These are phyloP conservation scores for Skeletonema menzelii DNA, from an alignment of 108 stramenopile genomes.

Conservation along the genomic window DNA sequence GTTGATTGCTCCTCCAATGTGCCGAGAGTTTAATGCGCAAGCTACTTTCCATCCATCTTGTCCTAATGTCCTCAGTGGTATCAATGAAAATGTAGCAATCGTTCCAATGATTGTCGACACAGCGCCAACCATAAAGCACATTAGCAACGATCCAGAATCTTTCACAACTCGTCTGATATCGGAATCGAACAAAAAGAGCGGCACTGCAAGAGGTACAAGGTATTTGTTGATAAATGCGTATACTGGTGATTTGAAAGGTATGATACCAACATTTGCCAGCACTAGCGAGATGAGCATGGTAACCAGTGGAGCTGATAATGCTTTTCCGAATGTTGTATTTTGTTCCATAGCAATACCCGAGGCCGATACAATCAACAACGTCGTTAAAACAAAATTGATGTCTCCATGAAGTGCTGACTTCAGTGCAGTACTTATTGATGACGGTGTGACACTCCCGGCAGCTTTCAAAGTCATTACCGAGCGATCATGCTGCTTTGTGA, in stretches of 20 bases:
- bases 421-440: too few species aligned
- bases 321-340: constrained; percentile 72
- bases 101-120: constrained; percentile 84
- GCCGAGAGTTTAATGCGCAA: constrained; percentile 82
- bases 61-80: constrained; percentile 68
- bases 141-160: constrained; percentile 78
- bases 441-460: not conserved
- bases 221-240: constrained; percentile 57
- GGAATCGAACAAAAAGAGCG: constrained; percentile 86
- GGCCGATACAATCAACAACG: constrained; percentile 56
- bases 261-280: constrained; percentile 66
- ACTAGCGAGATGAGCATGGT: constrained; percentile 74
- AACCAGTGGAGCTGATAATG: constrained; percentile 75
- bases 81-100: constrained; percentile 63
- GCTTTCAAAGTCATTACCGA: not conserved
- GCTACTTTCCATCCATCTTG: constrained; percentile 84
- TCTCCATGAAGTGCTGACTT: constrained; percentile 47
- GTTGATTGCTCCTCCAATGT: constrained; percentile 97
- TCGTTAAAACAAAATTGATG: constrained; percentile 61
- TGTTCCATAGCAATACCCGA: constrained; percentile 73
- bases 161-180: constrained; percentile 74
- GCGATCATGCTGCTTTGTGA: not conserved
- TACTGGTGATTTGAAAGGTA: constrained; percentile 72
- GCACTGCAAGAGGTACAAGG: constrained; percentile 90
- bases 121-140: constrained; percentile 81